Conservation (phyloP, 2,329 filamentous ascomycete species). For the Venturia nashicola region DNA sequence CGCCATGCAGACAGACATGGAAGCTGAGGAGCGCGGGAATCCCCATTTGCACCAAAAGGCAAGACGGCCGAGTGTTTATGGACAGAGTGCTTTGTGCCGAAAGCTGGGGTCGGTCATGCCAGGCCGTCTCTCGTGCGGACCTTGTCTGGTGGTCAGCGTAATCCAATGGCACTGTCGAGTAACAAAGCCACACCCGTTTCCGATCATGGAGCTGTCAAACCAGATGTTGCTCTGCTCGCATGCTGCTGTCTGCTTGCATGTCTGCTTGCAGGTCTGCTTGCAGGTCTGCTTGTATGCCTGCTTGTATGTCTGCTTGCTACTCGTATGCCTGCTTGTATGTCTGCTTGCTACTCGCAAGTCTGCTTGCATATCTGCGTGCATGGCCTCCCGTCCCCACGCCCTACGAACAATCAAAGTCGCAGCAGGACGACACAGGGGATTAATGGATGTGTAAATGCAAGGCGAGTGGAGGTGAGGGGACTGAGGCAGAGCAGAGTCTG, state of each 20-base stretch:
- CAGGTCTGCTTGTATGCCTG: too few relatives aligned
- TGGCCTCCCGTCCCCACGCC: too few relatives aligned
- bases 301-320: too few relatives aligned
- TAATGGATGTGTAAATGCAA: neutral
- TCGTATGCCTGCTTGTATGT: too few relatives aligned
- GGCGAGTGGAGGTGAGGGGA: too few relatives aligned
- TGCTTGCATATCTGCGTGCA: too few relatives aligned
- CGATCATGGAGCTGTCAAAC: neutral
- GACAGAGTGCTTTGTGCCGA: neutral
- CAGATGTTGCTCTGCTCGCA: neutral
- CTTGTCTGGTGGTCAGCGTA: neutral
- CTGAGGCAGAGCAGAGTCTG: too few relatives aligned
- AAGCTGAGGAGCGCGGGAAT: neutral
- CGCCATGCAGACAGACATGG: neutral
- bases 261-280: too few relatives aligned
- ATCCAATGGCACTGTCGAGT: neutral
- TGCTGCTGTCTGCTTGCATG: neutral
- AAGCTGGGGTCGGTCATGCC: too few relatives aligned
- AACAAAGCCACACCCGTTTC: neutral
- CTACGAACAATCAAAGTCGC: too few relatives aligned
- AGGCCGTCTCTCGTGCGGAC: neutral
- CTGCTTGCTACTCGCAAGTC: too few relatives aligned
- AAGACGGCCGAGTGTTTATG: neutral
- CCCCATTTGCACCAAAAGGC: neutral
- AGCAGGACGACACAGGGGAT: neutral